Evolutionary conservation across 2,329 filamentous ascomycete genomes (phyloP), one percentile per base, ranked within the genome.

Genomic region (Diaporthe citrichinensis): DNA sequence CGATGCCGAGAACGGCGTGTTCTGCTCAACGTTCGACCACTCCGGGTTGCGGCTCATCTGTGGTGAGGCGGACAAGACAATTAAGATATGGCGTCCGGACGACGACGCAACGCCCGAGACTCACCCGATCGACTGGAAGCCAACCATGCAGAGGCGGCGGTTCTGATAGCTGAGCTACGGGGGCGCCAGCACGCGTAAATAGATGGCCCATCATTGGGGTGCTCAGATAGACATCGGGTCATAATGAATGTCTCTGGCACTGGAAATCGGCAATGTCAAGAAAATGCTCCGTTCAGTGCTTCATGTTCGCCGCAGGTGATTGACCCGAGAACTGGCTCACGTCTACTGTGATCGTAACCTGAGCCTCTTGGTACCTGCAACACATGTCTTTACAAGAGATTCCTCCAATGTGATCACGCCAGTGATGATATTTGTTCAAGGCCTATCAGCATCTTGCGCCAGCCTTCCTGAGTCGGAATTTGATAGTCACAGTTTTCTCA

Each of bases 21-120:
- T 99, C 93, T 95, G 94, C 82, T 95, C 94, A 20, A 98, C 93
- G 0, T 99, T 98, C 82, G 97, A 99, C 81, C 91, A 90, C 76
- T 98, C 96, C 0, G 97, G 97, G 0, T 82, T 98, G 81, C 91
- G 97, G 79, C 87, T 99, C 79, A 98, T 99, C 78, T 96, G 94
- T 28, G 97, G 97, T 61, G 97, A 99, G 85, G 95, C 95, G 8
- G 97, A 99, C 83, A 99, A 99, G 89, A 98, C 96, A 0, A 98
- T 98, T 84, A 98, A 99, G 90, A 92, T 99, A 75, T 99, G 97
- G 97, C 97, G 96, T 84, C 94, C 93, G 79, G 97, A 99, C 83
- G 95, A 97, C 62, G 91, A 93, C 72, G 97, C 97, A 25, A 98
- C 96, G 0, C 94, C 94, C 51, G 95, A 98, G 83, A 94, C 94